Conservation (phyloP, 2,329 filamentous ascomycete species). For the Claviceps monticola region DNA sequence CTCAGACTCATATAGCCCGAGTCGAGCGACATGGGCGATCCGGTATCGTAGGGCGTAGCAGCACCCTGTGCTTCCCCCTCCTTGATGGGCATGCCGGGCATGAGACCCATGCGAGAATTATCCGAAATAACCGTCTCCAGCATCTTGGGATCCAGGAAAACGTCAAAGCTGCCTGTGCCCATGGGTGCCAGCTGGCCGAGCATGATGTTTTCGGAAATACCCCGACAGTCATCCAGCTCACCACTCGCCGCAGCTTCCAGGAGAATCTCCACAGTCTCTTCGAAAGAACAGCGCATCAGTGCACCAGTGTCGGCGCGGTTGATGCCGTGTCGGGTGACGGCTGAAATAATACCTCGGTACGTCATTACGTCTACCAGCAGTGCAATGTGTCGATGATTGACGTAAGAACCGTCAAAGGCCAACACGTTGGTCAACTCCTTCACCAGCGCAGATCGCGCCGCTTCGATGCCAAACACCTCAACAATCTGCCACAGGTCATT, state of each 20-base stretch:
- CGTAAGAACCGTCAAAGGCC: conserved; percentile 97
- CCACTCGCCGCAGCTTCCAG: conserved; percentile 89
- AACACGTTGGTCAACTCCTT: conserved; percentile 84
- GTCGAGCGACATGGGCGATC: conserved; percentile 58
- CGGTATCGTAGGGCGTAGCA: conserved; percentile 86
- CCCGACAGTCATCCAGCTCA: conserved; percentile 92
- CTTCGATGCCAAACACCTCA: conserved; percentile 92
- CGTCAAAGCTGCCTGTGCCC: conserved; percentile 91
- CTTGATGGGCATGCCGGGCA: conserved; percentile 66
- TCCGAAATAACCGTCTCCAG: conserved; percentile 88
- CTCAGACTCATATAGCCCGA: conserved; percentile 51
- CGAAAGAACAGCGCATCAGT: conserved; percentile 97
- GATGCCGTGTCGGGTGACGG: conserved; percentile 95
- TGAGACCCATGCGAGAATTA: conserved; percentile 72
- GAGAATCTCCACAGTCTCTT: conserved; percentile 97
- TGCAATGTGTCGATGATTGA: conserved; percentile 95
- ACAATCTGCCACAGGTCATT: conserved; percentile 95
- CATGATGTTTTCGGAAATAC: conserved; percentile 98
- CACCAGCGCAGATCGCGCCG: conserved; percentile 72
- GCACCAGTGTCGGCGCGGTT: conserved; percentile 96
- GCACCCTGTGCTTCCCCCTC: conserved; percentile 65
- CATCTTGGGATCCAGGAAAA: conserved; percentile 89
- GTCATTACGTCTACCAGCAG: conserved; percentile 97
- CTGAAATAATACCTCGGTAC: conserved; percentile 82
- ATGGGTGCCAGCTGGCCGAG: conserved; percentile 93